phyloP scores from a whole-genome alignment of 768 basidiomycete genomes.

The Rossbeevera mucosa region DNA sequence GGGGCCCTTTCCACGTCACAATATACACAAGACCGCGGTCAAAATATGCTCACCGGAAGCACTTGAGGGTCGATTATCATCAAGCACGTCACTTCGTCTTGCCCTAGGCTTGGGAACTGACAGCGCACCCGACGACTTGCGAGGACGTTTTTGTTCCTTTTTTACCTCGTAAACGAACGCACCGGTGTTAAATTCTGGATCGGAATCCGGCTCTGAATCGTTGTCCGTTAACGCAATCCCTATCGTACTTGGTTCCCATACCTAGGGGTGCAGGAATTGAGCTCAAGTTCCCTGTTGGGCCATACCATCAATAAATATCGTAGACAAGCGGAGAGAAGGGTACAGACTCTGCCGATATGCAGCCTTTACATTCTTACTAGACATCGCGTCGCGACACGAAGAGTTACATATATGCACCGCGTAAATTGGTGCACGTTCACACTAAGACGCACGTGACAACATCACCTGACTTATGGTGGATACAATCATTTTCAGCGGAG shows the following conservation, averaged over 20 bases:
- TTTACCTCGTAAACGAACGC: constrained; percentile 28
- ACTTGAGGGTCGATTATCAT: constrained; percentile 2
- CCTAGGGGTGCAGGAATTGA: constrained; percentile 37
- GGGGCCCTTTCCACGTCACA: constrained; percentile 1
- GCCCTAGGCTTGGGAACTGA: constrained; percentile 14
- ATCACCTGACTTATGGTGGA: constrained; percentile 19
- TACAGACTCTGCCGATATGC: constrained; percentile 22
- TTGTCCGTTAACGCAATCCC: background rate
- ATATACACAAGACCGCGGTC: background rate
- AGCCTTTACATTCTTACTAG: constrained; percentile 1
- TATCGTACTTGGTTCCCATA: constrained; percentile 1
- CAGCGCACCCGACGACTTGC: constrained; percentile 13
- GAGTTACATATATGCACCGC: background rate
- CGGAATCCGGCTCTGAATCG: constrained; percentile 28
- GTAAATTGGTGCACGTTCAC: background rate
- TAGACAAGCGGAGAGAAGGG: background rate
- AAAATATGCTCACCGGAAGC: constrained; percentile 9
- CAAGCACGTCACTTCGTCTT: constrained; percentile 10
- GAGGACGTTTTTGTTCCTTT: constrained; percentile 16
- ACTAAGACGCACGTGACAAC: constrained; percentile 9
- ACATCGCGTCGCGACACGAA: background rate
- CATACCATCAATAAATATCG: background rate
- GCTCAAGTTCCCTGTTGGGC: constrained; percentile 14
- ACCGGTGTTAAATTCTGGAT: constrained; percentile 32
- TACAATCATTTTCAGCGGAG: constrained; percentile 31